Conservation (phyloP, 495 filamentous ascomycete genomes). For the Hypoxylon rickii region DNA sequence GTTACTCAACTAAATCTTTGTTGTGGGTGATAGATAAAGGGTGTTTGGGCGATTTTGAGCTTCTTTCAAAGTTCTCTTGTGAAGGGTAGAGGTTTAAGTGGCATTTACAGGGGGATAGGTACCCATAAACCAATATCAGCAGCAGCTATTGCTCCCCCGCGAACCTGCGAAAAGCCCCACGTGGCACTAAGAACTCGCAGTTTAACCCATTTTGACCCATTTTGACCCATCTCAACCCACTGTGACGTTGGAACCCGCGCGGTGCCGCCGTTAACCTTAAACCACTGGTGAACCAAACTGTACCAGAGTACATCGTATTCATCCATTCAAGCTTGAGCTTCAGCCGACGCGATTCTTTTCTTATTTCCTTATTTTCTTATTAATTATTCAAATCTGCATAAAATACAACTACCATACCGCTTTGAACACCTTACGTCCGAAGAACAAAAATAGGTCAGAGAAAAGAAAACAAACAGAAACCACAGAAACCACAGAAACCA, state of each 20-base stretch:
- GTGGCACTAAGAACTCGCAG: slow-evolving; percentile 21
- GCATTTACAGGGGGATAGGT: slow-evolving; percentile 10
- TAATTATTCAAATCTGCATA: background rate
- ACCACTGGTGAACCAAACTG: background rate
- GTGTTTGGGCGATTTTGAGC: too few species aligned
- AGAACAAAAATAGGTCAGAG: background rate
- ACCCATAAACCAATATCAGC: too few species aligned
- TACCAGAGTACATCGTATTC: background rate
- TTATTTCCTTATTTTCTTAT: background rate
- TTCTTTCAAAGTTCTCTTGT: too few species aligned
- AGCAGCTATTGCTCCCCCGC: slow-evolving; percentile 9
- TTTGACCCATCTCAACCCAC: background rate
- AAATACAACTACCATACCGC: background rate
- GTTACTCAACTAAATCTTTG: too few species aligned
- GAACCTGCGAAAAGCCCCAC: slow-evolving; percentile 31
- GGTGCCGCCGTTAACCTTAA: slow-evolving; percentile 13
- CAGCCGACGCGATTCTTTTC: background rate
- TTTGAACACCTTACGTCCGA: too few species aligned
- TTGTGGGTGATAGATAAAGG: too few species aligned
- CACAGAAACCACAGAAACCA: too few species aligned
- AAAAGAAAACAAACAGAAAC: background rate
- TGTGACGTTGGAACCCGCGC: slow-evolving; percentile 17
- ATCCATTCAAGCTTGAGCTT: background rate
- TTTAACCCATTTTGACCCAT: too few species aligned
- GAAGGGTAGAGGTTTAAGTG: too few species aligned